Percentiles rank a stretch among this genome's conserved stretches.
Evolutionary conservation across 768 basidiomycete genomes (phyloP).

Genomic region (Suillus cothurnatus): DNA sequence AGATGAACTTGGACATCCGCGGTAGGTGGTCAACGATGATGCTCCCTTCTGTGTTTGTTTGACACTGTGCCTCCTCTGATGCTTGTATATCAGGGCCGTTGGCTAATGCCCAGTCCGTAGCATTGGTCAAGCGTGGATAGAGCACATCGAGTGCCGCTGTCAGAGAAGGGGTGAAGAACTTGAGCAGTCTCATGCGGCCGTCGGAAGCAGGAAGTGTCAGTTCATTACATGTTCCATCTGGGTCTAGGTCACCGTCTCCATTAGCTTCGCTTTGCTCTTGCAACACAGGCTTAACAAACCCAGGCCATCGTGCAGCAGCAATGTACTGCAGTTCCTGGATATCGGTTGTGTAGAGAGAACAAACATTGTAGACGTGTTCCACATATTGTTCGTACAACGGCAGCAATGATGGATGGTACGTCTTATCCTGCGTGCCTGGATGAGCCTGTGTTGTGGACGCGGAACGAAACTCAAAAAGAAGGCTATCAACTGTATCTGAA

Average conservation of each 20-base stretch:
- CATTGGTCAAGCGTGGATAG: slow-evolving; percentile 68
- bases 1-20: slow-evolving; percentile 71
- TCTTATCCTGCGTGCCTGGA: slow-evolving; percentile 18
- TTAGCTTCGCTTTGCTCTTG: slow-evolving; percentile 41
- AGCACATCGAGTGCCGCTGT: slow-evolving; percentile 64
- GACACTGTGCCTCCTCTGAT: background rate
- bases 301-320: slow-evolving; percentile 79
- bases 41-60: slow-evolving; percentile 1
- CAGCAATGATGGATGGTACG: slow-evolving; percentile 57
- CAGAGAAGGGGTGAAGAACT: slow-evolving; percentile 64
- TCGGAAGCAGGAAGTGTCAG: slow-evolving; percentile 52
- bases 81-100: slow-evolving; percentile 45
- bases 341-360: slow-evolving; percentile 66
- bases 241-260: slow-evolving; percentile 26
- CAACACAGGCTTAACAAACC: slow-evolving; percentile 70
- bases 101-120: slow-evolving; percentile 58
- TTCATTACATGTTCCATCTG: slow-evolving; percentile 17
- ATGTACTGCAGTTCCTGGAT: slow-evolving; percentile 74
- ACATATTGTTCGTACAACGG: slow-evolving; percentile 68
- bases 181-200: slow-evolving; percentile 64
- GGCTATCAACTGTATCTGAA: slow-evolving; percentile 37
- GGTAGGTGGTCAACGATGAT: slow-evolving; percentile 46
- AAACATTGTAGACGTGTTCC: slow-evolving; percentile 57
- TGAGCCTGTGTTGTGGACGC: slow-evolving; percentile 10
- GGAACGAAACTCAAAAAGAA: slow-evolving; percentile 42